Evolutionary conservation across 2,329 filamentous ascomycete genomes (phyloP), one percentile per base, ranked within the genome.

Genomic region (Fusarium miscanthi): DNA sequence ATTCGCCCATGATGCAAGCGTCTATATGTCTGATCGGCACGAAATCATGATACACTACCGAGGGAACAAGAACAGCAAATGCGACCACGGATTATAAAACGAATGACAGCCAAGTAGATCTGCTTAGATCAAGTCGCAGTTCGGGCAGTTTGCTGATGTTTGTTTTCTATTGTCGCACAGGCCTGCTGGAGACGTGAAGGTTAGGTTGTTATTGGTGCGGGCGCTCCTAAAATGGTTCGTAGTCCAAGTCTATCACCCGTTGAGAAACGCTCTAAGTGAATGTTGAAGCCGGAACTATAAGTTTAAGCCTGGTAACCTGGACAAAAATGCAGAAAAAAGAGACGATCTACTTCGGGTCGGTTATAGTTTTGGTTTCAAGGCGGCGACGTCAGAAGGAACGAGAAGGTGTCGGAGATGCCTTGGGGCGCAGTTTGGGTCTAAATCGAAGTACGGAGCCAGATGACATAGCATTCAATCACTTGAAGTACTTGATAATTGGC

Each of bases 1-100:
- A 79, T 63, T 84, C 82, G 62, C 80, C 82, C 85, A 86, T 87
- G 52, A 72, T 84, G 79, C 31, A 35, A 51, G 31, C 63, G 65
- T 66, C 65, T 73, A 74, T 58, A 68, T 62, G 62, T 61, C 37
- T 49, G 62, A 60, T 56, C 46, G 53, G 59, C 48, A 42, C 48
- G 54, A 43, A 69, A 66, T 70, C 78, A 80, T 79, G 70, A 63
- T 75, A 74, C 66, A 52, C 37, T 66, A 57, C 68, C 68, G 66
- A 57, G 49, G 48, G 66, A 56, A n/a, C 30, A 41, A 41, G 37
- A 57, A 58, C 30, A 67, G 59, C 12, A 62, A 65, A 63, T 51
- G 63, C 67, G 66, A 59, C 67, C 57, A 43, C 41, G 5, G 49
- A 51, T 43, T 56, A 57, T 40, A 59, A 70, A 70, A 42, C 21